Evolutionary conservation across 2,329 filamentous ascomycete species (phyloP).

Genomic region (Paramyrothecium sp.): DNA sequence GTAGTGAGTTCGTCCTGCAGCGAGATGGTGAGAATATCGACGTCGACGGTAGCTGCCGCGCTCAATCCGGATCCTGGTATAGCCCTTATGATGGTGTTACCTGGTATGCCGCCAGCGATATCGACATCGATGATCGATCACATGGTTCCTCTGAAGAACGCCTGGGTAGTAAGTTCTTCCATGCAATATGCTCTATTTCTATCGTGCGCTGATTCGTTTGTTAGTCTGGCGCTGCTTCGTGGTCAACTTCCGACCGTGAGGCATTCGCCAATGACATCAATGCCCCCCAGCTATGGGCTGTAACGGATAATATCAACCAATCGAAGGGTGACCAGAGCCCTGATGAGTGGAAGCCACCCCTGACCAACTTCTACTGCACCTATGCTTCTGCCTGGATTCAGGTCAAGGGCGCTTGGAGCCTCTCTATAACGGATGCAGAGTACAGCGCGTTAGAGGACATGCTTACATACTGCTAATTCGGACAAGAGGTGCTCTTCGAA

Average conservation of each 20-base stretch:
- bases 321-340: conserved; percentile 72
- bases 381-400: conserved; percentile 76
- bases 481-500: too few species aligned
- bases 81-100: conserved; percentile 72
- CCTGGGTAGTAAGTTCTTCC: conserved; percentile 61
- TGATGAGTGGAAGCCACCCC: conserved; percentile 73
- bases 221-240: conserved; percentile 67
- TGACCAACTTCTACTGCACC: conserved; percentile 69
- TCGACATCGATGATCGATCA: conserved; percentile 90
- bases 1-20: conserved; percentile 65
- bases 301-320: conserved; percentile 75
- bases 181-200: background rate
- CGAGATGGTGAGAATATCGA: conserved; percentile 69
- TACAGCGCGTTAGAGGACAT: conserved; percentile 60
- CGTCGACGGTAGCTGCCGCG: conserved; percentile 56
- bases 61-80: conserved; percentile 66
- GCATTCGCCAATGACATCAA: conserved; percentile 75
- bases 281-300: conserved; percentile 74
- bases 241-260: conserved; percentile 67
- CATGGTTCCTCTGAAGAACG: conserved; percentile 77
- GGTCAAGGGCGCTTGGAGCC: conserved; percentile 70
- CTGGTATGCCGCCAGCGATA: conserved; percentile 67
- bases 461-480: conserved; percentile 26
- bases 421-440: conserved; percentile 71
- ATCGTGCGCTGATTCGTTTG: conserved; percentile 11